phyloP scores from a whole-genome alignment of 1,139 yeast genomes.

The Suhomyces choctaworum region DNA sequence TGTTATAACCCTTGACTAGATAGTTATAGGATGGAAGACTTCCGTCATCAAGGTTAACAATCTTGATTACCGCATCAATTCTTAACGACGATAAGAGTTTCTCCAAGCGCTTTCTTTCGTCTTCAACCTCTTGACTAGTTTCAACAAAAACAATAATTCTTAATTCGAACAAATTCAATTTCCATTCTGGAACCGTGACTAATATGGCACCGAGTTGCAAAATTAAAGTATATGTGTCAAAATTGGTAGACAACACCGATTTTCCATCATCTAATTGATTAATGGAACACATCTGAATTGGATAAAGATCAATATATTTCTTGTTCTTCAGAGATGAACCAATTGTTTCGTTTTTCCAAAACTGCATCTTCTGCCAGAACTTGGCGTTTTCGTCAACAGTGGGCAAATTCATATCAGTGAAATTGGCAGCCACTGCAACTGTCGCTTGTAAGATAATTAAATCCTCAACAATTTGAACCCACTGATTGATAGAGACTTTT shows the following conservation, averaged over 20 bases:
- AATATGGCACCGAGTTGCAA: slow-evolving; percentile 90
- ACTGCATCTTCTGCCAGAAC: slow-evolving; percentile 19
- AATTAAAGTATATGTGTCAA: slow-evolving; percentile 91
- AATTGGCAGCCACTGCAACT: slow-evolving; percentile 91
- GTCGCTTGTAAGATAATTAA: slow-evolving; percentile 89
- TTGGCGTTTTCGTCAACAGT: slow-evolving; percentile 22
- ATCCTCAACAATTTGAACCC: slow-evolving; percentile 94
- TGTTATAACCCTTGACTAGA: slow-evolving; percentile 63
- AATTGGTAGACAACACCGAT: slow-evolving; percentile 78
- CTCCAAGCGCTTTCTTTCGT: slow-evolving; percentile 62
- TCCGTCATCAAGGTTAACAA: slow-evolving; percentile 65
- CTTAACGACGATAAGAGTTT: slow-evolving; percentile 72
- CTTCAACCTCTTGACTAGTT: slow-evolving; percentile 61
- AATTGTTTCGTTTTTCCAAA: slow-evolving; percentile 7
- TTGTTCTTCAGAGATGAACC: slow-evolving; percentile 26
- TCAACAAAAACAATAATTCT: slow-evolving; percentile 92
- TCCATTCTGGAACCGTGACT: slow-evolving; percentile 93
- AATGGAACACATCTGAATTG: slow-evolving; percentile 92
- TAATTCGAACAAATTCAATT: slow-evolving; percentile 59
- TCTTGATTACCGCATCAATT: slow-evolving; percentile 75
- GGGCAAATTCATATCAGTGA: slow-evolving; percentile 62
- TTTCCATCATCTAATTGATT: slow-evolving; percentile 65
- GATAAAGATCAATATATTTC: slow-evolving; percentile 80
- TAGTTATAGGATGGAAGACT: slow-evolving; percentile 68
- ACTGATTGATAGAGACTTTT: slow-evolving; percentile 69